phyloP scores from a whole-genome alignment of 2,329 filamentous ascomycete species.

The Chaetomium globosum region DNA sequence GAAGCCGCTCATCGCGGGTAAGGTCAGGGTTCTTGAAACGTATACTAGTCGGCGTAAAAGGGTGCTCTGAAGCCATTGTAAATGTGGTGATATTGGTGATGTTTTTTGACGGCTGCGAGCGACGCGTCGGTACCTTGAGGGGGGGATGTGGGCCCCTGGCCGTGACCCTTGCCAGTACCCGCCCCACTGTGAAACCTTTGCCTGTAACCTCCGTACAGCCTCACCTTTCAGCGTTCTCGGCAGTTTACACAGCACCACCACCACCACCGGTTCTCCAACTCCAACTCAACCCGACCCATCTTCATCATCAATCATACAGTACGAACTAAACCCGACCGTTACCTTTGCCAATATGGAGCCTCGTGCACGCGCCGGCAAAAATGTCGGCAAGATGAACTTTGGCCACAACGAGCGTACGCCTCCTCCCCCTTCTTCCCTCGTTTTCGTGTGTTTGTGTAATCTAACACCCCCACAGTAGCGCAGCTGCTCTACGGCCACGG shows the following conservation, averaged over 20 bases:
- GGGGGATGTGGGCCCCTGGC: too few relatives aligned
- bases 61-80: constrained; percentile 3
- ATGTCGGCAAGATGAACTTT: constrained; percentile 84
- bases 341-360: constrained; percentile 64
- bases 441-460: constrained; percentile 1
- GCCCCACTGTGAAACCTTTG: too few relatives aligned
- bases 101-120: constrained; percentile 1
- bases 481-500: constrained; percentile 79
- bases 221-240: background rate
- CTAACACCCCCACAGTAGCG: constrained; percentile 55
- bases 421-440: background rate
- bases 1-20: constrained; percentile 4
- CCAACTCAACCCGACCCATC: background rate
- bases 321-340: background rate
- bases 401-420: constrained; percentile 67
- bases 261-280: background rate
- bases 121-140: too few relatives aligned
- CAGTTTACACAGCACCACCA: background rate
- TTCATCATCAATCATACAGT: background rate
- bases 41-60: background rate
- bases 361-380: constrained; percentile 73
- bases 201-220: too few relatives aligned
- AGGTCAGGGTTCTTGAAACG: constrained; percentile 5
- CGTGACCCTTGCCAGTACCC: too few relatives aligned
- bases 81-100: background rate